Evolutionary conservation across 805 yeast species (phyloP), one percentile per base, ranked within the genome.

Genomic region (Nakazawaea pomicola): DNA sequence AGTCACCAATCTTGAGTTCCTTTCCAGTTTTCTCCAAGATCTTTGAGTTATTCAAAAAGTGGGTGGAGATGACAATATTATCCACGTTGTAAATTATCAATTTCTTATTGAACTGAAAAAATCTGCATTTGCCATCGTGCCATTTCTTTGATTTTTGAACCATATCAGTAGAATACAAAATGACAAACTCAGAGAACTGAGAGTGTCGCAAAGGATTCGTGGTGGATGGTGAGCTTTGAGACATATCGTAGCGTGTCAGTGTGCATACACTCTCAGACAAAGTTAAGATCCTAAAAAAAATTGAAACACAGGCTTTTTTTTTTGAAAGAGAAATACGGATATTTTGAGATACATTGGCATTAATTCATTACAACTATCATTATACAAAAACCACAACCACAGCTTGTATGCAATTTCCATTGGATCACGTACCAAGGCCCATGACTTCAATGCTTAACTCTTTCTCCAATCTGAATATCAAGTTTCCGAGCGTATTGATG

Each of bases 101-200:
- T 49, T 74, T 73, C 32, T 67, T 66, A 53, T 76, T 76, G 49
- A 72, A 62, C 47, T 65, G 67, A 51, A 69, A 76, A 51, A 58
- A 63, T 41, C 62, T 61, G 40, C 74, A 51, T 9, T 51, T 58
- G 1, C 80, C 80, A 49, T 76, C 82, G 41, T 61, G 61, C 80
- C 80, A 76, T 44, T 57, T 57, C 49, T 75, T 74, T 34, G 61
- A 65, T 44, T 66, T 72, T 50, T 76, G 78, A 9, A 44, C 46
- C 6, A 72, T 52, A 17, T 78, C 60, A 23, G 53, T 60, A 2
- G 80, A 68, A 52, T 65, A 76, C 12, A 75, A 60, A 3, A 75
- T 56, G n/a, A 55, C 46, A 49, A 61, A 76, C 49, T 74, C 76
- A 36, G 68, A 64, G 36, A 72, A 71, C 25, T 63, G 56, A 3